Conservation (phyloP, 345 rosid species). For the Microcos paniculata region DNA sequence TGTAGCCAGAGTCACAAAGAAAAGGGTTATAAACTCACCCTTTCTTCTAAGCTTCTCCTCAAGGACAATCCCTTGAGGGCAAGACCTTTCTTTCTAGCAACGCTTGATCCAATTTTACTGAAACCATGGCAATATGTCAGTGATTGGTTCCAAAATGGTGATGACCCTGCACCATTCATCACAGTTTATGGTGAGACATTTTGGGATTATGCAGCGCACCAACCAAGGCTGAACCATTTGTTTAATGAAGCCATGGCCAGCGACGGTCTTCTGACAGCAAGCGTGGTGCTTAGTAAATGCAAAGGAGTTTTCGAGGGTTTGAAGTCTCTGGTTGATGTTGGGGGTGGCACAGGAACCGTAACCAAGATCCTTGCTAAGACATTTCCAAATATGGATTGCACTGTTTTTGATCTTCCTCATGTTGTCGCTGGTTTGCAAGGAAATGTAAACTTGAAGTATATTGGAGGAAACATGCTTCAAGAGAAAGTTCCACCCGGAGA, state of each 20-base stretch:
- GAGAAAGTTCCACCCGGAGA: slow-evolving; percentile 15
- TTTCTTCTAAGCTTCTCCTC: slow-evolving; percentile 24
- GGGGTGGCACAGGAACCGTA: slow-evolving; percentile 24
- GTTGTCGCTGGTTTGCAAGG: slow-evolving; percentile 13
- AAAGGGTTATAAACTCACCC: slow-evolving; percentile 27
- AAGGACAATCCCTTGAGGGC: slow-evolving; percentile 3
- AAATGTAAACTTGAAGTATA: slow-evolving; percentile 3
- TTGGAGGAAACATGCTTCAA: slow-evolving; percentile 27
- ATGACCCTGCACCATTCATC: slow-evolving; percentile 3
- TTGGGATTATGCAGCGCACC: slow-evolving; percentile 7
- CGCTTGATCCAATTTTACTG: slow-evolving; percentile 14
- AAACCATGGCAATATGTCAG: slow-evolving; percentile 25
- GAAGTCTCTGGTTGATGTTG: slow-evolving; percentile 27
- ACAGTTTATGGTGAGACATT: neutral
- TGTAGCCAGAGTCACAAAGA: neutral
- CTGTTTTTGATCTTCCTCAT: slow-evolving; percentile 20
- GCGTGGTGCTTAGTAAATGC: neutral
- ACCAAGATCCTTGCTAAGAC: slow-evolving; percentile 17
- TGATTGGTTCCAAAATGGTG: slow-evolving; percentile 32
- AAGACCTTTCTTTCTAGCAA: neutral
- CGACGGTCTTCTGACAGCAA: slow-evolving; percentile 9
- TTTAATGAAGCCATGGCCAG: slow-evolving; percentile 32
- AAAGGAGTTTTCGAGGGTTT: slow-evolving; percentile 21
- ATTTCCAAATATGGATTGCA: slow-evolving; percentile 18
- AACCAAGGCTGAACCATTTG: neutral